Conservation (phyloP, 352 stramenopile species). For the Chrysophaeum taylorii region DNA sequence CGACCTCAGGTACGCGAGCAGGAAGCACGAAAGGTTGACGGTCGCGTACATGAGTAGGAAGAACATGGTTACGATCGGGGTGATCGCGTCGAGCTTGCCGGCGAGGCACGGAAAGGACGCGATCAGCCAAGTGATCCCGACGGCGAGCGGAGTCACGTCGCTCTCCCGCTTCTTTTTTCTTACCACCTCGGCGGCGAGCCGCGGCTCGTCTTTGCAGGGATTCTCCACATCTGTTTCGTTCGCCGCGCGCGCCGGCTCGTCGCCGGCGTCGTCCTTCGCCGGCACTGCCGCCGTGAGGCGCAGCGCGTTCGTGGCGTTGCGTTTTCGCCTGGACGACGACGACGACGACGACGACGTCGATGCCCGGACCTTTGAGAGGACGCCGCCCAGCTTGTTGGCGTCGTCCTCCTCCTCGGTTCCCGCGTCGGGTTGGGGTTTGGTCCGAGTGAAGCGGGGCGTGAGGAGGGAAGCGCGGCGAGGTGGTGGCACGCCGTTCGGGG, state of each 20-base stretch:
- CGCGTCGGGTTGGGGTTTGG: no score
- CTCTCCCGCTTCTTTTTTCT: slow-evolving; percentile 18
- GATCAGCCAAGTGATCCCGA: slow-evolving; percentile 47
- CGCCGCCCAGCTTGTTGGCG: no score
- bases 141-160: slow-evolving; percentile 19
- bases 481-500: no score
- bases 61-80: slow-evolving; percentile 60
- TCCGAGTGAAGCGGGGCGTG: no score
- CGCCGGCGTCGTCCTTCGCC: no score
- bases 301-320: no score
- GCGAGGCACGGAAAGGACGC: slow-evolving; percentile 45
- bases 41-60: slow-evolving; percentile 60
- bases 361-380: no score
- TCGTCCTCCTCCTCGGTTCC: no score
- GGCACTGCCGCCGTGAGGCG: no score
- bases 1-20: slow-evolving; percentile 42
- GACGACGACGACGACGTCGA: no score
- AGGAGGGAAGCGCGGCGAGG: no score
- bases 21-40: slow-evolving; percentile 56
- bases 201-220: slow-evolving; percentile 14
- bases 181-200: not conserved
- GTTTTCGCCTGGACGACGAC: no score
- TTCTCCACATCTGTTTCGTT: slow-evolving; percentile 1
- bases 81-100: slow-evolving; percentile 61
- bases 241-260: slow-evolving; percentile 3